Conservation (phyloP, 1,139 yeast species). For the Diutina catenulata region DNA sequence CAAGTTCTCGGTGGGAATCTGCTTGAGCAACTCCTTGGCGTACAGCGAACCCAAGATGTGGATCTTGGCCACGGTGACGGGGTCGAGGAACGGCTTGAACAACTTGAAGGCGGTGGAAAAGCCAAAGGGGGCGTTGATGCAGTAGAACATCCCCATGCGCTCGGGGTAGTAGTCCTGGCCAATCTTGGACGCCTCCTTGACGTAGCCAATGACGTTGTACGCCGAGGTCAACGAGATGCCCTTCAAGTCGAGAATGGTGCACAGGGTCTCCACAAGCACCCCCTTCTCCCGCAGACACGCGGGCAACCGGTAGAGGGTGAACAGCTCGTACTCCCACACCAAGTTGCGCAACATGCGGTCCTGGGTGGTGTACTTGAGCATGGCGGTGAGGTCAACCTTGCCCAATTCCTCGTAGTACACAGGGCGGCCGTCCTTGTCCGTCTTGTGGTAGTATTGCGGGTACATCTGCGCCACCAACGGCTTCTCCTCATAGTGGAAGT, state of each 20-base stretch:
- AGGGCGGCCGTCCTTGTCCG: constrained; percentile 95
- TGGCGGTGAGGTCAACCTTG: constrained; percentile 73
- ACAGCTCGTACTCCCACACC: constrained; percentile 96
- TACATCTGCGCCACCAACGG: constrained; percentile 79
- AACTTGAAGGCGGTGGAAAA: constrained; percentile 86
- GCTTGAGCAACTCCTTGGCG: constrained; percentile 74
- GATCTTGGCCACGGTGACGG: constrained; percentile 95
- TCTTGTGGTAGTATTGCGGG: constrained; percentile 96
- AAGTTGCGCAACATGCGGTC: constrained; percentile 93
- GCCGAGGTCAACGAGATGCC: constrained; percentile 84
- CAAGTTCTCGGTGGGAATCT: constrained; percentile 86
- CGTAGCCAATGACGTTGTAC: constrained; percentile 75
- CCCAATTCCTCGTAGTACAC: constrained; percentile 92
- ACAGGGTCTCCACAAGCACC: constrained; percentile 79
- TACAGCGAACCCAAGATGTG: constrained; percentile 76
- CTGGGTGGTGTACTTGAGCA: constrained; percentile 89
- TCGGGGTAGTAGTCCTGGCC: constrained; percentile 99
- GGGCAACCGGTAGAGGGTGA: constrained; percentile 73
- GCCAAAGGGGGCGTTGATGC: constrained; percentile 96
- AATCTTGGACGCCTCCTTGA: constrained; percentile 82
- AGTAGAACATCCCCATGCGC: constrained; percentile 95
- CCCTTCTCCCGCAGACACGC: constrained; percentile 86
- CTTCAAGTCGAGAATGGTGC: constrained; percentile 90
- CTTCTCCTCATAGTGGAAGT: constrained; percentile 85
- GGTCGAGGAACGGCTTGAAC: constrained; percentile 90